These are phyloP conservation scores for Lactarius sanguifluus DNA, from an alignment of 768 basidiomycete species.

Conservation along the genomic window DNA sequence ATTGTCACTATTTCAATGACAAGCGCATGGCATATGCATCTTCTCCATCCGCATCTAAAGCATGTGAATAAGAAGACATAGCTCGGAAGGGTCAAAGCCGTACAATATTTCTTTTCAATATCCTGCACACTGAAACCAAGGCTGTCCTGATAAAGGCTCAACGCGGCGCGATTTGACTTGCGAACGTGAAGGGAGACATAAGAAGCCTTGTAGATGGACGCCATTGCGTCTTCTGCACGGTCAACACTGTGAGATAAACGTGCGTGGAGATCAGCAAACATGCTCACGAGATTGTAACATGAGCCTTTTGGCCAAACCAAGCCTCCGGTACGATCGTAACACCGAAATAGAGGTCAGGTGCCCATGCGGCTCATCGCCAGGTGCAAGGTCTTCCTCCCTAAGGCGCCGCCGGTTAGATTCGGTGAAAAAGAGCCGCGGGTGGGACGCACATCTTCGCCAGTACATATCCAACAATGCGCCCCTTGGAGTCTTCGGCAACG, in stretches of 20 bases:
- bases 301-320: constrained; percentile 90
- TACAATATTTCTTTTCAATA: constrained; percentile 90
- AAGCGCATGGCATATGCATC: constrained; percentile 92
- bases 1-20: constrained; percentile 44
- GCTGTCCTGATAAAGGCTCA: constrained; percentile 83
- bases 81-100: constrained; percentile 40
- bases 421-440: background rate
- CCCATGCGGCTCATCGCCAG: constrained; percentile 68
- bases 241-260: background rate
- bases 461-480: constrained; percentile 91
- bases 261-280: constrained; percentile 4
- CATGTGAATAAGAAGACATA: constrained; percentile 9
- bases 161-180: constrained; percentile 91
- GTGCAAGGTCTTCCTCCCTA: constrained; percentile 66
- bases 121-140: constrained; percentile 85
- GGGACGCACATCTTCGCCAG: constrained; percentile 85
- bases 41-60: constrained; percentile 87
- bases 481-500: constrained; percentile 88
- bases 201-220: constrained; percentile 76
- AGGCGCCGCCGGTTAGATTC: constrained; percentile 15
- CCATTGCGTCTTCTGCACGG: constrained; percentile 83
- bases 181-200: constrained; percentile 90
- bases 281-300: constrained; percentile 90
- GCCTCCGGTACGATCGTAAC: constrained; percentile 81
- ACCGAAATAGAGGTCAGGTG: constrained; percentile 98